Evolutionary conservation across 129 eudicot species (phyloP), one percentile per base, ranked within the genome.

Genomic region (Lonicera japonica): DNA sequence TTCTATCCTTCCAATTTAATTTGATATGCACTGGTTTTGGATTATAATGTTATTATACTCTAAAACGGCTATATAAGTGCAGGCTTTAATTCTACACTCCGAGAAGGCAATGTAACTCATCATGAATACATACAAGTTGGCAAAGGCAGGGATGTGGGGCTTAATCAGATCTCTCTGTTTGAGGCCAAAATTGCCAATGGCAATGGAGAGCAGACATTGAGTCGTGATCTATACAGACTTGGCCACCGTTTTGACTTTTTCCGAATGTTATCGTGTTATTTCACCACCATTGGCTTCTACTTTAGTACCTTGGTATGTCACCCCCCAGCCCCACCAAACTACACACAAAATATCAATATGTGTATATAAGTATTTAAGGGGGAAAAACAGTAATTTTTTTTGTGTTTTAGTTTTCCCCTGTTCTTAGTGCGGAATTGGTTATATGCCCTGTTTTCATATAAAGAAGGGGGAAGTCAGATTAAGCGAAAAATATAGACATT

Each of bases 221-320:
- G 69, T 52, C 59, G 69, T 20, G 69, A 65, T 64, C 68, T 90
- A 13, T 90, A 90, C 74, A 71, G 95, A 57, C 89, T 86, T 71
- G 97, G 97, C 21, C 97, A 90, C 64, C 95, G 97, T 15, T 90
- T 90, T 68, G 97, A 90, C 73, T 90, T 83, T 66, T 90, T 83
- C 82, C 66, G 95, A 48, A 90, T 86, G 97, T 58, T 86, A 2
- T 86, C 95, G 8, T 90, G 97, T 65, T 86, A 90, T 70, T 90
- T 86, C 58, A 90, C 97, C 2, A 90, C 97, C 21, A 81, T 86
- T 56, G 97, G 97, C 63, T 83, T 81, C 89, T 90, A 90, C 80
- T 86, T 90, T 60, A 90, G 95, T 68, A 86, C 97, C 57, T 63
- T 90, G 86, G 96, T 89, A 80, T 57, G 19, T 25, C 23, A 47